A percentile compares a stretch with the other conserved stretches of the same genome.
Evolutionary conservation across 441 rosid species (phyloP).

Genomic region (Rhodomyrtus psidioides): DNA sequence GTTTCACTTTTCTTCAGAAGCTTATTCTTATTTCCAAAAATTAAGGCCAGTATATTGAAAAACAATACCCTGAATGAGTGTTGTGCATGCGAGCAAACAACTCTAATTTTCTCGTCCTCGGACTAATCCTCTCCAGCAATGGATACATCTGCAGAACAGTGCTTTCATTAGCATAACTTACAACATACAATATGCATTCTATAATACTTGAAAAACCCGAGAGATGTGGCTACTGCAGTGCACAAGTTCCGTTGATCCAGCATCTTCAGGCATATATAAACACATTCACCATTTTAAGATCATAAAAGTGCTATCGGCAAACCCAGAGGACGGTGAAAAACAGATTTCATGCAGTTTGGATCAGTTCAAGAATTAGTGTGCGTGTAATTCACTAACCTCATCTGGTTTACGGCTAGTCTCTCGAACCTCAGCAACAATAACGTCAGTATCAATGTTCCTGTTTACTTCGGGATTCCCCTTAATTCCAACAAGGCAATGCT

Average conservation of each 20-base stretch:
- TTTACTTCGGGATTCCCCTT: conserved; percentile 94
- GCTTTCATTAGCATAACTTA: background rate
- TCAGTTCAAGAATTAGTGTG: background rate
- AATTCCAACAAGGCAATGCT: conserved; percentile 97
- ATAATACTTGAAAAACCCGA: background rate
- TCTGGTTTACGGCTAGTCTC: conserved; percentile 99
- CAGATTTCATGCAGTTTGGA: background rate
- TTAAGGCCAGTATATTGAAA: background rate
- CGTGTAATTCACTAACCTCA: conserved; percentile 52
- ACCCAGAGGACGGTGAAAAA: background rate
- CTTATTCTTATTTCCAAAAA: background rate
- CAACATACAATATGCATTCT: background rate
- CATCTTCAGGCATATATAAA: background rate
- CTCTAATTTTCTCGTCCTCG: conserved; percentile 89
- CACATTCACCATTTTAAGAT: background rate
- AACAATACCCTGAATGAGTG: conserved; percentile 83
- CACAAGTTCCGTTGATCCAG: background rate
- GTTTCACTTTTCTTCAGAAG: background rate
- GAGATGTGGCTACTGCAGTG: background rate
- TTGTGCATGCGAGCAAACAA: conserved; percentile 98
- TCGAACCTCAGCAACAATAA: conserved; percentile 96
- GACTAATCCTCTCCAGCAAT: conserved; percentile 94
- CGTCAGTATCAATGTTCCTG: conserved; percentile 96
- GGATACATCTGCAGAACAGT: conserved; percentile 73
- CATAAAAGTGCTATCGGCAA: background rate